Base-by-base conservation (phyloP, 352 stramenopile species). In the Globisporangium splendens region DNA sequence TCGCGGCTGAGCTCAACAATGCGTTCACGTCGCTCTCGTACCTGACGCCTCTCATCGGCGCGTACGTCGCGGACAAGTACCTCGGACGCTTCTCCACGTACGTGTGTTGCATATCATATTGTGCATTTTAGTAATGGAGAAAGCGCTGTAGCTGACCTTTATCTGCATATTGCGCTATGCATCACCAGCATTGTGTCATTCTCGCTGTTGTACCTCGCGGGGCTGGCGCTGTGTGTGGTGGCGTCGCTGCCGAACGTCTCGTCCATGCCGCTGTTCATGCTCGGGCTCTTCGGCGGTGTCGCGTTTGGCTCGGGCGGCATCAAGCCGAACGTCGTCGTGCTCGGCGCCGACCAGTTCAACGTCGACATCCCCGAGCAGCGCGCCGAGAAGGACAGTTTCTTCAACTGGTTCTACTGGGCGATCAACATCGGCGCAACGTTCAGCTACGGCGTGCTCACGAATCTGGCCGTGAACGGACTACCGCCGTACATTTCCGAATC, bases 341-440 rank as follows among this genome's bases (percentile, higher is more conserved):
- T 91, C 12, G 81, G 81, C 24, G 81, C 86, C 0, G 86, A 95
- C 44, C 86, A 95, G 55, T 95, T 95, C 55, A 75, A 95, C 66
- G 62, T 91, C 5, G 59, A 74, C 21, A 79, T 91, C 28, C 83
- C 81, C 0, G 69, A 68, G 8, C 81, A 95, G 66, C 77, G 79
- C 3, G 58, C 59, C 0, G 84, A 94, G 68, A 91, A 95, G 54
- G 86, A 91, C 62, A 91, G 80, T 41, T 97, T 96, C 66, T 97
- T 97, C 74, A 96, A 96, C 61, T 96, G 83, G 82, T 98, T 98
- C 69, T 98, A 98, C 71, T 96, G 87, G 87, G 73, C 85, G 14
- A 96, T 98, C 68, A 98, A 98, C 63, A 75, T 96, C 22, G 91
- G 91, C 38, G 88, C 91, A 8, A 90, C 91, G 38, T 83, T 97